Evolutionary conservation across 306 rosid genomes (phyloP).

Genomic region (Quercus aquifolioides): DNA sequence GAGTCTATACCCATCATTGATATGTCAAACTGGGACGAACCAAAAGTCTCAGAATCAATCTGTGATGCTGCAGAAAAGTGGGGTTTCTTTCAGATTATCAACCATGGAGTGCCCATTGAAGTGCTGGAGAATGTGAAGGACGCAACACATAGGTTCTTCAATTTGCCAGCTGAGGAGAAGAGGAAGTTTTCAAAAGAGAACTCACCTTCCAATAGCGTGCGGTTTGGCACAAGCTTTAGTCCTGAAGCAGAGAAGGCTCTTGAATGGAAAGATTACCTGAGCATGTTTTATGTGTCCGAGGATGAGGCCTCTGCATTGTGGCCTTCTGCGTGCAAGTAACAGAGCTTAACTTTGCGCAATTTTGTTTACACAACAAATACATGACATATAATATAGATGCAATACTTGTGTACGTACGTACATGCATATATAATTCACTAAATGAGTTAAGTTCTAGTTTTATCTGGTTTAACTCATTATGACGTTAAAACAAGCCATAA

Average conservation of each 20-base stretch:
- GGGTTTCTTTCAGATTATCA: slow-evolving; percentile 59
- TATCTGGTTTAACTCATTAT: too few species aligned
- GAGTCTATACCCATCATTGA: slow-evolving; percentile 54
- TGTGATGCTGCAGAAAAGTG: slow-evolving; percentile 61
- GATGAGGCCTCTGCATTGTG: slow-evolving; percentile 45
- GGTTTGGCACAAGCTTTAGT: slow-evolving; percentile 52
- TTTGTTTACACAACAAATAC: not conserved
- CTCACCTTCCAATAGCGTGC: slow-evolving; percentile 32
- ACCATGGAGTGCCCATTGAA: slow-evolving; percentile 53
- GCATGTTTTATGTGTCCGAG: slow-evolving; percentile 54
- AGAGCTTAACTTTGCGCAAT: too few species aligned
- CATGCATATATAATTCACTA: too few species aligned
- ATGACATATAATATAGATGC: not conserved
- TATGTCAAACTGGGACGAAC: slow-evolving; percentile 39
- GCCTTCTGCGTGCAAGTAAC: slow-evolving; percentile 56
- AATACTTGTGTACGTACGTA: too few species aligned
- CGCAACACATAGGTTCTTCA: slow-evolving; percentile 55
- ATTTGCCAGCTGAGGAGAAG: slow-evolving; percentile 43
- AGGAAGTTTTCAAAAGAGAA: slow-evolving; percentile 34
- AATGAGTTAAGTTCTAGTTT: too few species aligned
- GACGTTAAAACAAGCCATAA: too few species aligned
- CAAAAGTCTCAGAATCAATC: slow-evolving; percentile 26
- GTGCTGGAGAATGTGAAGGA: slow-evolving; percentile 39
- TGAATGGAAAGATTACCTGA: slow-evolving; percentile 69
- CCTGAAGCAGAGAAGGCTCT: slow-evolving; percentile 52